phyloP scores from a whole-genome alignment of 352 stramenopile species.

The Paralagenidium karlingii region DNA sequence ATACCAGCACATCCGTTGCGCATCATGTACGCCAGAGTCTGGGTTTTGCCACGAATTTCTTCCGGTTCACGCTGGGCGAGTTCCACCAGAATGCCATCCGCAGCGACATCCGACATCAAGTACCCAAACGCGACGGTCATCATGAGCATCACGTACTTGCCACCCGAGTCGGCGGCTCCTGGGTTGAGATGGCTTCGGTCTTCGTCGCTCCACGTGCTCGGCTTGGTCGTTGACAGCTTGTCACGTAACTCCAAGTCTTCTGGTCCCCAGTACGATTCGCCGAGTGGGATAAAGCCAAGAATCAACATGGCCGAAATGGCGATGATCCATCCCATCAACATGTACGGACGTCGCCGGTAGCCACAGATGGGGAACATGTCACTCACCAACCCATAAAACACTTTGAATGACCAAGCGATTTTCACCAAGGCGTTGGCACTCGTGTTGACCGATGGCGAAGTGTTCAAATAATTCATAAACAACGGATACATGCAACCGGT shows the following conservation, averaged over 20 bases:
- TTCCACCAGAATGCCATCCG: conserved; percentile 58
- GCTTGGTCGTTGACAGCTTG: conserved; percentile 21
- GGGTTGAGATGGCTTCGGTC: background rate
- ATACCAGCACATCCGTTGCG: conserved; percentile 16
- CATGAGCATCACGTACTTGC: conserved; percentile 9
- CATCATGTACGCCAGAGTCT: conserved; percentile 57
- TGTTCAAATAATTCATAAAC: conserved; percentile 33
- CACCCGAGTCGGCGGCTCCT: conserved; percentile 4
- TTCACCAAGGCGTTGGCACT: conserved; percentile 17
- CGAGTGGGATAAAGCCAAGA: conserved; percentile 12
- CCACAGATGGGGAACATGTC: conserved; percentile 6
- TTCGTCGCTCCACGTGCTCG: background rate
- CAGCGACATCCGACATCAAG: conserved; percentile 53
- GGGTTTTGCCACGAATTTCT: conserved; percentile 34
- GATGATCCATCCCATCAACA: conserved; percentile 10
- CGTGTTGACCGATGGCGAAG: conserved; percentile 11
- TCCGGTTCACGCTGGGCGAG: conserved; percentile 56
- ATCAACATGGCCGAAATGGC: conserved; percentile 21
- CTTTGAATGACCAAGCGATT: conserved; percentile 14
- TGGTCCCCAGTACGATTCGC: conserved; percentile 9
- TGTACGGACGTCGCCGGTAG: conserved; percentile 6
- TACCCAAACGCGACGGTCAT: conserved; percentile 49
- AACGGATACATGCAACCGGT: conserved; percentile 38
- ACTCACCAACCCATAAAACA: conserved; percentile 5
- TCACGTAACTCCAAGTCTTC: conserved; percentile 20